Evolutionary conservation across 2,329 filamentous ascomycete species (phyloP), one percentile per base, ranked within the genome.

Genomic region (Talaromyces sp.): DNA sequence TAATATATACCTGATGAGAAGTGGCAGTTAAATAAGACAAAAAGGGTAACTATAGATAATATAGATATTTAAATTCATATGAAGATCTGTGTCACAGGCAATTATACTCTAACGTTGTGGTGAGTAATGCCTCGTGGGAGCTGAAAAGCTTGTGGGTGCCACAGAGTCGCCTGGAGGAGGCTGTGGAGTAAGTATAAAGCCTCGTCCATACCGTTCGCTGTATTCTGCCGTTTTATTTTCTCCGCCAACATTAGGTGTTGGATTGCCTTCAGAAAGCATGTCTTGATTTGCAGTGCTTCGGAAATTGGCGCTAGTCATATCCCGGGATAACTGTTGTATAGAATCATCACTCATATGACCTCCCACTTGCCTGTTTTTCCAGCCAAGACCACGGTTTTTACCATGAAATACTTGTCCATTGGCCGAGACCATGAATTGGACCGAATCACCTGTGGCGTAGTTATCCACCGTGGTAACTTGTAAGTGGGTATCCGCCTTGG

Each of bases 371-470:
- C 70, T 74, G 23, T 64, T 69, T 63, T 70, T 73, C 70, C 69
- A 73, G 4, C 54, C 36, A 9, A 56, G 54, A 5, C 54, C 54
- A 5, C 66, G 65, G 62, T 75, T 76, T 62, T 63, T 75, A 47
- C 72, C 70, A 57, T 73, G 68, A 59, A 76, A 64, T 33, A 68
- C 63, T 36, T 72, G 69, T n/a, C 70, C 71, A 61, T 73, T 70
- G 10, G 73, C 69, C 40, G 74, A 77, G 53, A 75, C 72, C 73
- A 76, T 75, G 58, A 75, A 74, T 58, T 76, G 72, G 7, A 76
- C 42, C 34, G 73, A 65, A 59, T 76, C 73, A 14, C 74, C 73
- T 14, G 69, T 73, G 44, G 67, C 70, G 55, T 76, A 68, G 55
- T 76, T 76, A 23, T 75, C 72, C 63, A 77, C 70, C 2, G 64